Evolutionary conservation across 176 grass and related monocot species (phyloP), one percentile per base, ranked within the genome.

Genomic region (maize (Zea mays)): DNA sequence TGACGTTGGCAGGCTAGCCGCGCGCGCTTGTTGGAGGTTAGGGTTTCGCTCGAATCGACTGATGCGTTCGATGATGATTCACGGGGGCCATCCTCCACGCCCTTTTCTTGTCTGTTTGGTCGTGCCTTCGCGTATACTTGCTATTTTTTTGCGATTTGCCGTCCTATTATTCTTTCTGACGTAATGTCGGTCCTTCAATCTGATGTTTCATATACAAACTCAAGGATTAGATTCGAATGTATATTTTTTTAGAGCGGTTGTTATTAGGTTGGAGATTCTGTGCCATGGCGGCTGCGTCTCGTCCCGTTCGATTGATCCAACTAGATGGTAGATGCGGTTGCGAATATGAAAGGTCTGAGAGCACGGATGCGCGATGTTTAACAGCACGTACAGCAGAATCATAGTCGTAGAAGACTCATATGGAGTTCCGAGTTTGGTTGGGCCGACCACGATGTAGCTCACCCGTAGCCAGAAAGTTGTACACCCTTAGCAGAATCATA

Each of bases 1-100:
- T 49, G 74, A 7, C 61, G 59, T 77, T 45, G 16, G 27, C 27
- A 27, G 27, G 47, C 38, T 65, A 14, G 33, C 43, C 27, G 14
- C n/a, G 47, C 36, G 48, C 17, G 10, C 14, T 27, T 48, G 42
- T 21, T 62, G 15, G 67, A 19, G 79, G 57, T 48, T 72, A 72
- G 43, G 67, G 54, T 72, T 81, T 48, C 55, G 16, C 4, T 57
- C 64, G 64, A 45, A 69, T 57, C 50, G 51, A 37, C 9, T n/a
- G 40, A 8, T 36, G 50, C 15, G 40, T 3, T 3, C 33, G 64
- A 45, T 19, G 27, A 6, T 47, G 17, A 55, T 55, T n/a, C 52
- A 0, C 2, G 8, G 27, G 51, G 8, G 8, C 7, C 74, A 5
- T 4, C 11, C 15, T 63, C 59, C 13, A 1, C 10, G 4, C 10